phyloP scores from a whole-genome alignment of 495 filamentous ascomycete genomes.

The Cudoniella acicularis region DNA sequence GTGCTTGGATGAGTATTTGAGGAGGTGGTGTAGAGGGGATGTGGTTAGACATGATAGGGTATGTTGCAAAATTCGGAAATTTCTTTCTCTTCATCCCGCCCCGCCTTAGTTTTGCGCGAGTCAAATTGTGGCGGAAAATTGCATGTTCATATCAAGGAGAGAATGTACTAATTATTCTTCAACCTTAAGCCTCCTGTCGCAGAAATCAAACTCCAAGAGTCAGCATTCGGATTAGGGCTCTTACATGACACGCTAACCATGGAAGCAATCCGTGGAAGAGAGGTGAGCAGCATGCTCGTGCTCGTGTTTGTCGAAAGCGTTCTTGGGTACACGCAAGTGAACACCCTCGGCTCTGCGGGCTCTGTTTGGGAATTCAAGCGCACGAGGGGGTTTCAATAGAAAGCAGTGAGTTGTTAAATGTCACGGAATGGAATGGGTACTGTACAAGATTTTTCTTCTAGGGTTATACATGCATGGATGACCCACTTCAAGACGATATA shows the following conservation, averaged over 20 bases:
- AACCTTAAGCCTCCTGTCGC: slow-evolving; percentile 14
- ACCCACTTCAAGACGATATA: too few species aligned
- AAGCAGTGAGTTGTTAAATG: too few species aligned
- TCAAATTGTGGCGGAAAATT: too few species aligned
- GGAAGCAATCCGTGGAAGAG: slow-evolving; percentile 13
- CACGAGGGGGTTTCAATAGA: slow-evolving; percentile 13
- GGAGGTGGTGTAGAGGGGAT: slow-evolving; percentile 16
- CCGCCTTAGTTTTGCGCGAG: too few species aligned
- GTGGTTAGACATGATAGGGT: slow-evolving; percentile 8
- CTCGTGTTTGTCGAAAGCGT: slow-evolving; percentile 17
- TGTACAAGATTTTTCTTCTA: too few species aligned
- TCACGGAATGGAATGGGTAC: too few species aligned
- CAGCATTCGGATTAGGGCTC: slow-evolving; percentile 17
- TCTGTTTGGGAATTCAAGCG: slow-evolving; percentile 22
- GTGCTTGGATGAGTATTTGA: slow-evolving; percentile 15
- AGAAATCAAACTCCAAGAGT: slow-evolving; percentile 17
- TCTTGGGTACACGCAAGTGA: slow-evolving; percentile 10
- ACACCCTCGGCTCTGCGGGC: slow-evolving; percentile 8
- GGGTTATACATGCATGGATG: too few species aligned
- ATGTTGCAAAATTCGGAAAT: too few species aligned
- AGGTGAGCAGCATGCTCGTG: slow-evolving; percentile 16
- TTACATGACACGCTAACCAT: slow-evolving; percentile 15
- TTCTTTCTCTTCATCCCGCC: too few species aligned
- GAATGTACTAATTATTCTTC: background rate
- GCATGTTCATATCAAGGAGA: background rate